Percentiles rank a stretch among this genome's conserved stretches.
Conservation (phyloP, 106 monocot species). For the Gastrodia elata region DNA sequence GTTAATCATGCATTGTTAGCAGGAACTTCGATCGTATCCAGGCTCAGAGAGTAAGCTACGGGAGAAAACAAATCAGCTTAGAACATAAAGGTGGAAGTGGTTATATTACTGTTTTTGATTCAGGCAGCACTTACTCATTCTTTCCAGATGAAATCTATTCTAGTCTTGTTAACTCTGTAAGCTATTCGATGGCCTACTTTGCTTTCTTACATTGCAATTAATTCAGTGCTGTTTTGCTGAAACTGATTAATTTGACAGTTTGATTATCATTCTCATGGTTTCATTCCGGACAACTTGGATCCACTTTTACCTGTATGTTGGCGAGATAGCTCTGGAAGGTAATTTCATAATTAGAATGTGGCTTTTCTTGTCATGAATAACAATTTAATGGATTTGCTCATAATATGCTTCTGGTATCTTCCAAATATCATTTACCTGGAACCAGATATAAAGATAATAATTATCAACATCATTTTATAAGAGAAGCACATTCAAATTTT, state of each 20-base stretch:
- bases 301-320: conserved; percentile 60
- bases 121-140: conserved; percentile 80
- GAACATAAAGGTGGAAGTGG: conserved; percentile 13
- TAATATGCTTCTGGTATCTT: not conserved
- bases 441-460: not conserved
- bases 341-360: not conserved
- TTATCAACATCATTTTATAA: not conserved
- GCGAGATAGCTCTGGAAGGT: conserved; percentile 23
- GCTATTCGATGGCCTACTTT: not conserved
- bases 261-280: conserved; percentile 20
- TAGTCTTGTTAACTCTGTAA: conserved; percentile 45
- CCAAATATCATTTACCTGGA: not conserved
- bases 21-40: conserved; percentile 51
- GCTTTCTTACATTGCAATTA: not conserved
- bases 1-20: conserved; percentile 6
- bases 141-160: conserved; percentile 60
- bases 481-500: not conserved
- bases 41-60: conserved; percentile 46
- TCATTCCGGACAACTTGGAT: conserved; percentile 60
- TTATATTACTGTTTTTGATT: conserved; percentile 55
- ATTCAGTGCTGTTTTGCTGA: not conserved
- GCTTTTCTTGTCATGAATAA: not conserved
- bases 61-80: conserved; percentile 26
- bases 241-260: conserved; percentile 37
- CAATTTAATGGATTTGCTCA: not conserved